Percentiles rank a stretch among this genome's conserved stretches.
phyloP scores from a whole-genome alignment of 257 asterid species.

The Vinca minor region DNA sequence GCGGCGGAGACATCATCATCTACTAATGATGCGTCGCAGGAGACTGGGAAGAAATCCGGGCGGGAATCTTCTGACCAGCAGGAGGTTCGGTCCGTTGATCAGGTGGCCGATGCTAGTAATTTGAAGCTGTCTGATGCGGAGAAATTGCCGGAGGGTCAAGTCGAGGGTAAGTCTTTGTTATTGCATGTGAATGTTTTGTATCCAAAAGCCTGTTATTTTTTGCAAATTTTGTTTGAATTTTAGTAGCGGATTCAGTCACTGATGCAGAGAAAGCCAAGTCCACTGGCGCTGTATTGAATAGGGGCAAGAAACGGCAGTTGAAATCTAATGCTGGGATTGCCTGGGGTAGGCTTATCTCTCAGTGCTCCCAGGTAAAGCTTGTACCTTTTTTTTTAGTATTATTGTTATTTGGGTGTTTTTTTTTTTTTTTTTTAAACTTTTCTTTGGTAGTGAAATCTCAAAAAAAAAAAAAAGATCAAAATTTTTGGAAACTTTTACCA shows the following conservation, averaged over 20 bases:
- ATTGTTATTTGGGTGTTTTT: no score
- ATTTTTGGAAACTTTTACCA: background rate
- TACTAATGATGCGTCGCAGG: conserved; percentile 38
- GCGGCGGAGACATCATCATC: conserved; percentile 68
- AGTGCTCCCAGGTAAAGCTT: conserved; percentile 56
- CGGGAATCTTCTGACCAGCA: conserved; percentile 35
- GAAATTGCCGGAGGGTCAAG: conserved; percentile 32
- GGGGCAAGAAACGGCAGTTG: conserved; percentile 48
- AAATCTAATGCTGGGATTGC: conserved; percentile 48
- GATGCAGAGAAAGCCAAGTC: conserved; percentile 42
- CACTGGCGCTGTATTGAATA: conserved; percentile 21
- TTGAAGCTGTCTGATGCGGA: conserved; percentile 38
- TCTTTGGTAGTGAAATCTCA: background rate
- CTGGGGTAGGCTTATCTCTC: conserved; percentile 86
- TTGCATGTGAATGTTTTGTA: conserved; percentile 7
- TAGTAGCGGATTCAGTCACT: conserved; percentile 30
- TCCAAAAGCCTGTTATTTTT: background rate
- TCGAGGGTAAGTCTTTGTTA: conserved; percentile 35
- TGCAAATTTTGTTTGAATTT: conserved; percentile 10
- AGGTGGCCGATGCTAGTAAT: conserved; percentile 31
- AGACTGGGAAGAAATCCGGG: conserved; percentile 30
- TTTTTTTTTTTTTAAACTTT: background rate
- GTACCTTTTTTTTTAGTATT: no score
- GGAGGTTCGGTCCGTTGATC: conserved; percentile 66
- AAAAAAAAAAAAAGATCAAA: background rate